Conservation (phyloP, 2,329 filamentous ascomycete genomes). For the Botrytis elliptica region DNA sequence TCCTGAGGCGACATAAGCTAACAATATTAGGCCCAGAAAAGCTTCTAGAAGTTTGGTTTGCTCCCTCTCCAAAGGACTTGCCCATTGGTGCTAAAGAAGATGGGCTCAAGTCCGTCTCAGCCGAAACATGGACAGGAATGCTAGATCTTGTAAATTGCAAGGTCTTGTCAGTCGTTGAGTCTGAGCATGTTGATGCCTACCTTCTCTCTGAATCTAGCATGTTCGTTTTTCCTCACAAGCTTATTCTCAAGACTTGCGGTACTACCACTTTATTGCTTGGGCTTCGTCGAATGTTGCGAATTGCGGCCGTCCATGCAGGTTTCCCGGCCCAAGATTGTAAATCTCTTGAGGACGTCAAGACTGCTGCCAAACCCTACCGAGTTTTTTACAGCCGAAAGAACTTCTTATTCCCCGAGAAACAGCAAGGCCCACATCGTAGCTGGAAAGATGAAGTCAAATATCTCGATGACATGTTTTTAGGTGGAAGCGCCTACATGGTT, state of each 20-base stretch:
- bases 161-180: constrained; percentile 89
- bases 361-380: constrained; percentile 84
- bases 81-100: constrained; percentile 67
- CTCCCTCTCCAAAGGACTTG: constrained; percentile 70
- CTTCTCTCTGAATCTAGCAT: constrained; percentile 98
- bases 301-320: constrained; percentile 83
- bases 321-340: constrained; percentile 77
- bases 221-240: constrained; percentile 99
- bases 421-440: constrained; percentile 91
- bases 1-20: constrained; percentile 28
- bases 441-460: constrained; percentile 96
- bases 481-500: constrained; percentile 98
- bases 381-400: constrained; percentile 99
- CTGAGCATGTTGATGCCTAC: constrained; percentile 93
- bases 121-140: constrained; percentile 92
- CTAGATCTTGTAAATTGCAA: constrained; percentile 98
- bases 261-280: constrained; percentile 92
- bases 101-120: constrained; percentile 82
- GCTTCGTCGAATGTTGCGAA: constrained; percentile 85
- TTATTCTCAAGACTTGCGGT: constrained; percentile 97
- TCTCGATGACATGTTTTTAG: constrained; percentile 85
- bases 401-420: constrained; percentile 91
- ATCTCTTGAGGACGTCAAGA: constrained; percentile 63
- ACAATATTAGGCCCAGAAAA: constrained; percentile 76
- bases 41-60: constrained; percentile 97